Evolutionary conservation across 139 green algal genomes (phyloP).

Genomic region (Chlorella ohadii): DNA sequence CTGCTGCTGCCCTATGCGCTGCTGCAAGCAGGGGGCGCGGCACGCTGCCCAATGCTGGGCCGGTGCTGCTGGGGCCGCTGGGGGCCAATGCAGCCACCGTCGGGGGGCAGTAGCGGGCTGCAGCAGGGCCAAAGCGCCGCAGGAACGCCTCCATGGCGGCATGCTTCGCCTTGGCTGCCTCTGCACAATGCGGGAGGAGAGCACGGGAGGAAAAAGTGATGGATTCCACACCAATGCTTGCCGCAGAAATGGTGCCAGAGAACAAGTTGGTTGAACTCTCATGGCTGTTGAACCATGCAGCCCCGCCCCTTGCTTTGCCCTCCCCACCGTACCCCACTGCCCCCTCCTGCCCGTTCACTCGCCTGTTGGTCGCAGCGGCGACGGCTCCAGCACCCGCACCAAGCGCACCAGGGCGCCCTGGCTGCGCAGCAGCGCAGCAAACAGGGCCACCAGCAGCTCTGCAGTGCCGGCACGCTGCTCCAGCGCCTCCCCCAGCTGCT

Average conservation of each 20-base stretch:
- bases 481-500: slow-evolving; percentile 21
- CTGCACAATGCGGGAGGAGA: not conserved
- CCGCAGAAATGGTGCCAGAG: too few species aligned
- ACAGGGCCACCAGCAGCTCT: slow-evolving; percentile 74
- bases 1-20: not conserved
- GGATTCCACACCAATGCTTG: too few species aligned
- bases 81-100: too few species aligned
- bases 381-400: slow-evolving; percentile 37
- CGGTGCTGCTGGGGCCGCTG: too few species aligned
- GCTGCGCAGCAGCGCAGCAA: slow-evolving; percentile 75
- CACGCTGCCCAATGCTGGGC: not conserved
- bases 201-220: too few species aligned
- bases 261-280: too few species aligned
- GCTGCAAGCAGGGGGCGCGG: not conserved
- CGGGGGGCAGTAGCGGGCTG: not conserved
- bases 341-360: too few species aligned
- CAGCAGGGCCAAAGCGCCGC: not conserved
- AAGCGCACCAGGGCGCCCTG: slow-evolving; percentile 63
- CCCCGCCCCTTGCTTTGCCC: too few species aligned
- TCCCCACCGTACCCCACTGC: too few species aligned
- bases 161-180: not conserved
- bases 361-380: slow-evolving; percentile 23
- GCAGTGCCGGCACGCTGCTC: slow-evolving; percentile 34
- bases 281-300: too few species aligned
- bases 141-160: not conserved